Percentiles rank a stretch among this genome's conserved stretches.
Evolutionary conservation across 2,329 filamentous ascomycete genomes (phyloP).

Genomic region (Epicoccum sorghinum): DNA sequence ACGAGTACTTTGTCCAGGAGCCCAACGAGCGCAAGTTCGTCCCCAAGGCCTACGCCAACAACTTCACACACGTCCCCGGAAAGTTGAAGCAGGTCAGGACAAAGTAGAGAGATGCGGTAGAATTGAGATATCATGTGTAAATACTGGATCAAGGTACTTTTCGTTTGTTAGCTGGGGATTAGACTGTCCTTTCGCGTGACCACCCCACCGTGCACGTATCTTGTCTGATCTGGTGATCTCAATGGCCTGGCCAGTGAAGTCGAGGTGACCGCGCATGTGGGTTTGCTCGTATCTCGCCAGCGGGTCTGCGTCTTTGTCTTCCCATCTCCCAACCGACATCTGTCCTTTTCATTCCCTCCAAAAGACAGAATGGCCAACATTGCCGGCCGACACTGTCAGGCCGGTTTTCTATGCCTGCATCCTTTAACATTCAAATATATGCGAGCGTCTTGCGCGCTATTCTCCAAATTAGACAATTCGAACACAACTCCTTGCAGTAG

Average conservation of each 20-base stretch:
- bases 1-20: constrained; percentile 98
- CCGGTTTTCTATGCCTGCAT: too few species aligned
- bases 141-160: constrained; percentile 29
- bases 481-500: too few species aligned
- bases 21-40: constrained; percentile 85
- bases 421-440: too few species aligned
- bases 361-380: too few species aligned
- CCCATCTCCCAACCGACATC: background rate
- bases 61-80: constrained; percentile 83
- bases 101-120: constrained; percentile 66
- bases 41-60: constrained; percentile 95
- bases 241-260: background rate
- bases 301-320: background rate
- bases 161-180: constrained; percentile 3
- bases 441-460: too few species aligned
- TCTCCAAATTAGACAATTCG: too few species aligned
- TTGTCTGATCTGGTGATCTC: background rate
- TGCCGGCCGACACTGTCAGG: too few species aligned
- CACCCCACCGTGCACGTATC: background rate
- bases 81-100: constrained; percentile 83
- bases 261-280: too few species aligned
- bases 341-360: background rate
- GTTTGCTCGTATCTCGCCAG: too few species aligned
- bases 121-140: constrained; percentile 28
- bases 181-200: background rate